A percentile compares a stretch with the other conserved stretches of the same genome.
Evolutionary conservation across 306 rosid species (phyloP).

Genomic region (Trichosanthes truncata): DNA sequence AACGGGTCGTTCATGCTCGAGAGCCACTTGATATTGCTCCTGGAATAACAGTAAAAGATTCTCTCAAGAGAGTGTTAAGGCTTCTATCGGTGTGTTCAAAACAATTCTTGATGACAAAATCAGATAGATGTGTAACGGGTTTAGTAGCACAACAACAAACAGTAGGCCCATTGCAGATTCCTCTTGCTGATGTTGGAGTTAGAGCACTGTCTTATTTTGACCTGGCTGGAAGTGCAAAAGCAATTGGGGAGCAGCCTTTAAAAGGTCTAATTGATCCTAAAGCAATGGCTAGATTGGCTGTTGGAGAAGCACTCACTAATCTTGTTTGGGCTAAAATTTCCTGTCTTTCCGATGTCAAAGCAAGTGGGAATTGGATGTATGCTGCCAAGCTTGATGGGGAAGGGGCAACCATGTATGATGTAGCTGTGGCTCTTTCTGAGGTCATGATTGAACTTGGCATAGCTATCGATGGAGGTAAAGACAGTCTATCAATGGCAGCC

Average conservation of each 20-base stretch:
- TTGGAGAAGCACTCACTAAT: conserved; percentile 93
- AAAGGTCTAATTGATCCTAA: conserved; percentile 81
- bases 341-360: conserved; percentile 79
- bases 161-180: conserved; percentile 80
- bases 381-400: conserved; percentile 94
- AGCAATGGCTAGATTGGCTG: conserved; percentile 93
- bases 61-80: conserved; percentile 68
- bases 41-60: conserved; percentile 41
- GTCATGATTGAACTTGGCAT: conserved; percentile 85
- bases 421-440: conserved; percentile 60
- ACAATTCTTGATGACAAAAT: conserved; percentile 64
- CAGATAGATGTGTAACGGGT: conserved; percentile 80
- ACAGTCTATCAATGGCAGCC: conserved; percentile 93
- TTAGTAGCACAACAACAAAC: conserved; percentile 91
- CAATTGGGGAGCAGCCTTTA: conserved; percentile 83
- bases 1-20: conserved; percentile 33
- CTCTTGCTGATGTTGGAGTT: conserved; percentile 83
- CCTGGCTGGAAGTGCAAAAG: conserved; percentile 80
- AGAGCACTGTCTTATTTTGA: conserved; percentile 62
- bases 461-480: conserved; percentile 93
- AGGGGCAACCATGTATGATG: conserved; percentile 89
- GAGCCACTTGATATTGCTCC: conserved; percentile 83
- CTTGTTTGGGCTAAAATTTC: conserved; percentile 91
- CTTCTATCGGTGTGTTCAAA: conserved; percentile 82
- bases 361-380: conserved; percentile 93